Conservation (phyloP, 345 rosid species). For the Sisymbrium altissimum region DNA sequence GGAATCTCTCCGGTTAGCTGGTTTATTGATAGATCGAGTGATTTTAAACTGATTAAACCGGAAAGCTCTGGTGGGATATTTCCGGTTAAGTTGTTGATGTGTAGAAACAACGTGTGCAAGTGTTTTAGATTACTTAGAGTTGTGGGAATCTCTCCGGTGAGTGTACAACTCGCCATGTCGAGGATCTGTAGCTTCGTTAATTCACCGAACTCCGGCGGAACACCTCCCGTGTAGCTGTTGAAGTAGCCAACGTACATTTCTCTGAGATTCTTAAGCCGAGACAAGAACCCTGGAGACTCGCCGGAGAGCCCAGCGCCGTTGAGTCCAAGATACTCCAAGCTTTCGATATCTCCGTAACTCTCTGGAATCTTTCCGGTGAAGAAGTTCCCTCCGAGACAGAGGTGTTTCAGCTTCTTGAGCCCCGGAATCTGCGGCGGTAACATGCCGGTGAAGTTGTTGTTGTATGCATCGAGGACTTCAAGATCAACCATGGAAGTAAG, state of each 20-base stretch:
- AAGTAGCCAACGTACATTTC: constrained; percentile 58
- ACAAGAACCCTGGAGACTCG: constrained; percentile 51
- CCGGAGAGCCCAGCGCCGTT: constrained; percentile 57
- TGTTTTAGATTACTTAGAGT: constrained; percentile 53
- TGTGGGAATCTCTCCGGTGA: constrained; percentile 72
- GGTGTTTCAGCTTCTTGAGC: constrained; percentile 55
- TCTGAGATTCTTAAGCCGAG: constrained; percentile 55
- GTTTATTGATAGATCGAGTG: constrained; percentile 73
- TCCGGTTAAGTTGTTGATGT: constrained; percentile 66
- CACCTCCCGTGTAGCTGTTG: constrained; percentile 53
- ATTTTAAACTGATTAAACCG: constrained; percentile 53
- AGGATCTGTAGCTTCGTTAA: constrained; percentile 53
- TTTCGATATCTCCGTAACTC: constrained; percentile 57
- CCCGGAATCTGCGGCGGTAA: constrained; percentile 50
- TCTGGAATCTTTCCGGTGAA: constrained; percentile 73
- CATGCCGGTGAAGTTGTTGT: constrained; percentile 61
- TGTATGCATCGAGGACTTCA: constrained; percentile 56
- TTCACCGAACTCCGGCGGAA: constrained; percentile 72
- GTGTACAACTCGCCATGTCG: constrained; percentile 65
- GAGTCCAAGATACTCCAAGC: constrained; percentile 65
- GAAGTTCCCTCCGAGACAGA: constrained; percentile 70
- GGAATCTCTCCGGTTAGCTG: constrained; percentile 75
- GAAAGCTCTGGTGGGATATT: constrained; percentile 68
- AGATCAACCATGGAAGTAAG: constrained; percentile 49
- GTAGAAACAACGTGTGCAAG: constrained; percentile 68